Evolutionary conservation across 2,329 filamentous ascomycete species (phyloP), one percentile per base, ranked within the genome.

Genomic region (Biscogniauxia marginata): DNA sequence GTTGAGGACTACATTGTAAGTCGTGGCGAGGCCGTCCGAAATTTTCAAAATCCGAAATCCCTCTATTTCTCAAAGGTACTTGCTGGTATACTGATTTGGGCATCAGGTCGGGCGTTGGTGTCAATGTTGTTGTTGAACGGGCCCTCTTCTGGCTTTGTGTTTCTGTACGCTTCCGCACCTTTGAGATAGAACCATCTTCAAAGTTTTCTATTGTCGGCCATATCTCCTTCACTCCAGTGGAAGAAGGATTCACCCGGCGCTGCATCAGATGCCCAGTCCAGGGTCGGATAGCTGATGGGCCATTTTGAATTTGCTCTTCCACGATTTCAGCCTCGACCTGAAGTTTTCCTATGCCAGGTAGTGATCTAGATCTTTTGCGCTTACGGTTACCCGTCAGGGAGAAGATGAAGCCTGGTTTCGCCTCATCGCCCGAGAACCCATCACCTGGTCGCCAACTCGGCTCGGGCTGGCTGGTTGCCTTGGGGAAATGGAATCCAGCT

Each of bases 141-240:
- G 51, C 51, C 4, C 22, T 49, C 6, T 25, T 46, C 20, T 50
- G 16, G 5, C 44, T 52, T 30, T 56, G 43, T 8, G 25, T 52
- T 3, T 51, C 30, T 1, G 30, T 47, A 1, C 49, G 49, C 3
- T 46, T 61, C 19, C 43, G 39, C 18, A 44, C 56, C 52, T 22
- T 44, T 20, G 47, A 30, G n/a, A 54, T 49, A 3, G 59, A 49
- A 20, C 54, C 51, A 11, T 71, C 65, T 3, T 55, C 23, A 23
- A 71, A 71, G 54, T 70, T 65, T 6, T 67, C 55, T 13, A 53
- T 57, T 1, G 65, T 71, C 18, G 69, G 69, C 69, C 69, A 71
- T 6, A 62, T 19, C 2, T 70, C 68, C 24, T 62, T 64, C 9
- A 44, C 46, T 3, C 7, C 47, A 11, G 55, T 51, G 25, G 56